Conservation (phyloP, 352 stramenopile species). For the Phytophthora parvispora region DNA sequence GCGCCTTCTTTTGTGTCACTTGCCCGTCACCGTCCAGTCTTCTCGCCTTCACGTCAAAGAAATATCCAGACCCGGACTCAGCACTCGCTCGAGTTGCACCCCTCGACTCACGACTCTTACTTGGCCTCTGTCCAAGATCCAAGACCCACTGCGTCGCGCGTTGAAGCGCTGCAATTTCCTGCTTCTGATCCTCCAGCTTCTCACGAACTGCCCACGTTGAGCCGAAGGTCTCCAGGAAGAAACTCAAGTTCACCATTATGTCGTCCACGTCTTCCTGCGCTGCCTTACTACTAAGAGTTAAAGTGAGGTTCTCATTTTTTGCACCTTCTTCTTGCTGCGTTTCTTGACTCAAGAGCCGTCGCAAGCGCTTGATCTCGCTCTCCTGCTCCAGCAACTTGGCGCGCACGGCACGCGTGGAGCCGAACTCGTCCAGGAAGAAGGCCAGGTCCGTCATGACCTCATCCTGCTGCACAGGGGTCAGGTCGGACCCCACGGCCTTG, state of each 20-base stretch:
- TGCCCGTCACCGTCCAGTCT: neutral
- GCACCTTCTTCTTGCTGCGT: neutral
- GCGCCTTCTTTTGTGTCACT: neutral
- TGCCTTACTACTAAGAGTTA: neutral
- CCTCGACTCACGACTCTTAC: no score
- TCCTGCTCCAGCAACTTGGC: constrained; percentile 15
- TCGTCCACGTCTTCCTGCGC: neutral
- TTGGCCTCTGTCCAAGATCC: no score
- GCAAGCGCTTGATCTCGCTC: constrained; percentile 14
- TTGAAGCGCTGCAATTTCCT: neutral
- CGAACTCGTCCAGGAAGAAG: constrained; percentile 24
- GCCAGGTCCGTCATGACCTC: constrained; percentile 3
- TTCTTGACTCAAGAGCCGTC: neutral
- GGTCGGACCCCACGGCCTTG: neutral
- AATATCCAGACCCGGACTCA: no score
- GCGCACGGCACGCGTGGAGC: constrained; percentile 21
- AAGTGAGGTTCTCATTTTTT: neutral
- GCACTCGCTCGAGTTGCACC: neutral
- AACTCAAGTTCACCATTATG: constrained; percentile 20
- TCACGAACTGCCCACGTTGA: neutral
- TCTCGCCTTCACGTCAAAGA: neutral
- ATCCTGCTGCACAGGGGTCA: constrained; percentile 11
- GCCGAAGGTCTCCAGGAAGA: constrained; percentile 9
- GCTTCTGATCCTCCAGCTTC: neutral
- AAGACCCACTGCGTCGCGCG: neutral